Base-by-base conservation (phyloP, 2,329 filamentous ascomycete species). In the Aaosphaeria pasadenensis region DNA sequence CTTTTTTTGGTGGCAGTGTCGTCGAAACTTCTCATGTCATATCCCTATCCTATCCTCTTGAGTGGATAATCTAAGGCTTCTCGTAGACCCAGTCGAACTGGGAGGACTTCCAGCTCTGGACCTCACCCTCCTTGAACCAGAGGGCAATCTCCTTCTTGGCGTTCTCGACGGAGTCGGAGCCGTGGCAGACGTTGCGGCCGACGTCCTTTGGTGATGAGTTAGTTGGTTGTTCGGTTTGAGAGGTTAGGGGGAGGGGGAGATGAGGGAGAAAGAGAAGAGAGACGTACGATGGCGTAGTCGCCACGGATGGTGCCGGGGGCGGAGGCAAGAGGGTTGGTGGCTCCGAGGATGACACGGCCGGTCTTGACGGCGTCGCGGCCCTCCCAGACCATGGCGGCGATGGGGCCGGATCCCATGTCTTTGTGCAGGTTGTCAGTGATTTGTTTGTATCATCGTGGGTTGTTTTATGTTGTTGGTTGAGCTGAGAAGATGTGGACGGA, bases 351-450 rank as follows among this genome's bases (percentile, higher is more conserved):
- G 76, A 80, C 85, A 73, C 94, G 92, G 77, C 94, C 94, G 65
- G 91, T 96, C 89, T 97, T 97, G 84, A 96, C 91, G 77, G 87
- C 94, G 72, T 99, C 91, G 84, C 88, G 89, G 73, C 94, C 94
- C 79, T 99, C 91, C 94, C 94, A 99, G 78, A 99, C 88, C 92
- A 97, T 99, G 81, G 94, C 94, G 82, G 84, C 87, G 81, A 99
- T 92, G 75, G 94, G 94, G 74, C 94, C 94, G 75, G 86, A 91
- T 76, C 85, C 80, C 94, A 97, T 99, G 85, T 97, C 91, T 95
- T 59, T 54, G 41, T 30, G 42, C 7, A 32, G 17, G 17, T 29
- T 29, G 35, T 43, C 7, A 41, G 42, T 39, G n/a, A 36, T n/a
- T 9, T 9, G 33, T 36, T 36, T 9, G 33, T 30, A 30, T 68